Evolutionary conservation across 2,329 filamentous ascomycete genomes (phyloP).

Genomic region (Microdochium trichocladiopsis): DNA sequence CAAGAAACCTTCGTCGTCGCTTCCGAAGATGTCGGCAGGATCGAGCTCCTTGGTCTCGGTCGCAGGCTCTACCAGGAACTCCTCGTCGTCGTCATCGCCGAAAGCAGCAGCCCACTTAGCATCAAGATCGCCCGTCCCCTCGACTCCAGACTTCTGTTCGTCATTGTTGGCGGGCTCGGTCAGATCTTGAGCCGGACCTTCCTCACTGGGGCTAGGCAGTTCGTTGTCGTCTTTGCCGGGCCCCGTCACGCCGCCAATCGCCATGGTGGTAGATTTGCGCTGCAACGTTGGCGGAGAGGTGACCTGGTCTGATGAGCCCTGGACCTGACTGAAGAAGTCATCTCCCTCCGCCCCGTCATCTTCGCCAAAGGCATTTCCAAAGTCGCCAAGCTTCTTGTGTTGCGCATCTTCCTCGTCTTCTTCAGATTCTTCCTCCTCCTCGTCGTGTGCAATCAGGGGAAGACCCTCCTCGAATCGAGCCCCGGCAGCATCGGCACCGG

Average conservation of each 20-base stretch:
- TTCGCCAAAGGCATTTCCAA: conserved; percentile 31
- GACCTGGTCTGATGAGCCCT: conserved; percentile 17
- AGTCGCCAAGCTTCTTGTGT: not conserved
- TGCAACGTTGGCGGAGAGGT: conserved; percentile 34
- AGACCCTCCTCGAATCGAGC: conserved; percentile 65
- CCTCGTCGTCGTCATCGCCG: conserved; percentile 63
- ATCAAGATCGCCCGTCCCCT: conserved; percentile 56
- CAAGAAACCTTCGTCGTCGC: conserved; percentile 80
- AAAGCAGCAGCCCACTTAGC: conserved; percentile 81
- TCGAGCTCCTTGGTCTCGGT: conserved; percentile 44
- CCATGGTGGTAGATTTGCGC: conserved; percentile 65
- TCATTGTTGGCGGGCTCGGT: conserved; percentile 2
- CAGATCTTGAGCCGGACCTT: not conserved
- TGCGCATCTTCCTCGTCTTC: conserved; percentile 37
- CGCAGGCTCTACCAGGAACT: conserved; percentile 50
- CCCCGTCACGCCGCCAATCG: conserved; percentile 34
- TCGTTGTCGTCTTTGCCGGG: conserved; percentile 11
- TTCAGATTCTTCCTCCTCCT: conserved; percentile 9
- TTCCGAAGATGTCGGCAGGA: conserved; percentile 62
- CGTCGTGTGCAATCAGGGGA: conserved; percentile 45
- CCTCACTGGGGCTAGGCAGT: conserved; percentile 13
- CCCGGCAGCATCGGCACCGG: conserved; percentile 31
- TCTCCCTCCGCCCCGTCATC: conserved; percentile 41
- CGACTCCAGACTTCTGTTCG: conserved; percentile 10
- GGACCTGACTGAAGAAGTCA: conserved; percentile 56